Percentiles rank a stretch among this genome's conserved stretches.
These are phyloP conservation scores for Oryza officinalis DNA, from an alignment of 176 grass and related monocot genomes.

Conservation along the genomic window DNA sequence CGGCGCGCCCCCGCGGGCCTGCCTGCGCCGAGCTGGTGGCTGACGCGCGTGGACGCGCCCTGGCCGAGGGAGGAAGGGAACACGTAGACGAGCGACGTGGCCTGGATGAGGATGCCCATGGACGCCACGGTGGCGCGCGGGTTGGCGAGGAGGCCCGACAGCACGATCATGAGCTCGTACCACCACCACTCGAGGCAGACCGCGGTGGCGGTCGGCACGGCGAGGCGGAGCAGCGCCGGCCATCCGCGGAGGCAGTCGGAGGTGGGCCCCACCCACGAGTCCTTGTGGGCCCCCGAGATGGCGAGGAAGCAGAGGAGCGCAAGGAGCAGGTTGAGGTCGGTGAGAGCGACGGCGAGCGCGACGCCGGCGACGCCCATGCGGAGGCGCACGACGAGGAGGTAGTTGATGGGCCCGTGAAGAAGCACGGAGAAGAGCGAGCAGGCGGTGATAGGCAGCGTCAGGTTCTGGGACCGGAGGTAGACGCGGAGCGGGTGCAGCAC, in stretches of 20 bases:
- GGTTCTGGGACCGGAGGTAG: conserved; percentile 81
- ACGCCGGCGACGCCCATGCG: conserved; percentile 84
- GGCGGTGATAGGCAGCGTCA: conserved; percentile 81
- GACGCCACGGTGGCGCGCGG: conserved; percentile 84
- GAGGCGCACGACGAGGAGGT: conserved; percentile 74
- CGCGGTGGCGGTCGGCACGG: conserved; percentile 73
- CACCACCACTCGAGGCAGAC: conserved; percentile 99
- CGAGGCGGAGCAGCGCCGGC: conserved; percentile 68
- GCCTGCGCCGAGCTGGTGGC: conserved; percentile 76
- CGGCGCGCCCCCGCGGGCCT: conserved; percentile 55
- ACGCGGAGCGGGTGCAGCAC: conserved; percentile 90
- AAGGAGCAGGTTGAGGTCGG: conserved; percentile 88
- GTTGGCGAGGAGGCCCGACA: conserved; percentile 78
- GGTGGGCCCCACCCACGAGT: conserved; percentile 70
- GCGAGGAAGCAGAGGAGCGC: conserved; percentile 76
- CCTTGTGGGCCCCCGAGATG: conserved; percentile 63
- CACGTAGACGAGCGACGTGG: conserved; percentile 89
- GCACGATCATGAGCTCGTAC: conserved; percentile 99
- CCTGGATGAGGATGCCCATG: conserved; percentile 98
- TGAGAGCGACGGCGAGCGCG: conserved; percentile 79
- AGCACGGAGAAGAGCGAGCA: conserved; percentile 90
- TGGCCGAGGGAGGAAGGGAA: conserved; percentile 86
- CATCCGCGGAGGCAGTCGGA: conserved; percentile 73
- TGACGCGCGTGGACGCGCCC: conserved; percentile 81
- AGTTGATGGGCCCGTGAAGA: conserved; percentile 89